Base-by-base conservation (phyloP, 352 stramenopile genomes). In the Halophytophthora batemanensis region DNA sequence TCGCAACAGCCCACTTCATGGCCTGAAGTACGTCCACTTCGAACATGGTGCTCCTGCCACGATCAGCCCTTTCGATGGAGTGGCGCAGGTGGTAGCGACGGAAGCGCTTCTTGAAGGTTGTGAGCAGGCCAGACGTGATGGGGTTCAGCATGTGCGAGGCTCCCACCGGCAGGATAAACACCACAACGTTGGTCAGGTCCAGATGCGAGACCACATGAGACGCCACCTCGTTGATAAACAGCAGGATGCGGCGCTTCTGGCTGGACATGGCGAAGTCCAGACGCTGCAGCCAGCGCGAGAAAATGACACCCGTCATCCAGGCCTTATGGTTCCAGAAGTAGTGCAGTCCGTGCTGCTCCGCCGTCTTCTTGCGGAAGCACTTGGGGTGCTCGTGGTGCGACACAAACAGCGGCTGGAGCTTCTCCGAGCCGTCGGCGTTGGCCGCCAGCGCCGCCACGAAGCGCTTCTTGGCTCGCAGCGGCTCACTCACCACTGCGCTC, bases 301-400 rank as follows among this genome's bases (percentile, higher is more conserved):
- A 93, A 42, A 91, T 83, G 10, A 91, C 77, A 10, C 81, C 82
- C 5, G 80, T 93, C 73, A 93, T 83, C 78, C 79, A 90, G 14
- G 80, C 79, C 52, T 89, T 90, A 56, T 70, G 70, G 64, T 93
- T 93, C 64, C 61, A 84, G 50, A 88, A 88, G 69, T 93, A 93
- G 57, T 91, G 79, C 25, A 93, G 61, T 14, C 72, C 77, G 46
- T 90, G 74, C 64, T 91, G 74, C 54, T 90, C 80, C 1, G 82
- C 74, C n/a, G 64, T 73, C 31, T 90, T 89, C 37, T 84, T 87
- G 2, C 67, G 64, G 56, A 90, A 93, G 54, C 79, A 90, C 43
- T 87, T 80, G 3, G 82, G 82, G 35, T 85, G 67, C 38, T 89
- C 76, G 33, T 85, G 69, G 45, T 93, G 80, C n/a, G 77, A 88